Conservation (phyloP, 306 rosid species). For the Castanopsis chinensis region DNA sequence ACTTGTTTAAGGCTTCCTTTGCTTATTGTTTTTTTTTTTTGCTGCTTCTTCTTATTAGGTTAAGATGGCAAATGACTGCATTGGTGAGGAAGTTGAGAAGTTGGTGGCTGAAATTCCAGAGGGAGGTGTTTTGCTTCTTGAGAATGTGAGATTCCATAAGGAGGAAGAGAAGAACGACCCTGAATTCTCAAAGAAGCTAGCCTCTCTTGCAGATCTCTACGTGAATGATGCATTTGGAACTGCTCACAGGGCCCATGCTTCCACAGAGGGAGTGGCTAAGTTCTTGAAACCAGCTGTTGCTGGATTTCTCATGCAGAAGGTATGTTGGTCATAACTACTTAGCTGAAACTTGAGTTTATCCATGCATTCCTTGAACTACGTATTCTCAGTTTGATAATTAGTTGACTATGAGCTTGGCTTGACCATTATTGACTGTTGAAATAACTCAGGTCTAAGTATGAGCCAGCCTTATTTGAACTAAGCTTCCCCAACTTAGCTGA, state of each 20-base stretch:
- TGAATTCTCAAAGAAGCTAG: constrained; percentile 83
- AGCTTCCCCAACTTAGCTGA: background rate
- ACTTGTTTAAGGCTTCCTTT: background rate
- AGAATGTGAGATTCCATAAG: constrained; percentile 87
- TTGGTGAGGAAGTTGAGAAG: constrained; percentile 85
- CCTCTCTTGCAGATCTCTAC: constrained; percentile 88
- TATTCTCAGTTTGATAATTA: background rate
- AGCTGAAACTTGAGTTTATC: background rate
- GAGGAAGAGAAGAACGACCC: constrained; percentile 99
- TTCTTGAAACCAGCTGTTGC: constrained; percentile 89
- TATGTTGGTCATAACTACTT: constrained; percentile 13
- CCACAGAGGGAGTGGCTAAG: constrained; percentile 90
- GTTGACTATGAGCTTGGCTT: background rate
- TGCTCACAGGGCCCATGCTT: constrained; percentile 97
- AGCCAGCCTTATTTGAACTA: background rate
- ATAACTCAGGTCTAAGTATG: background rate
- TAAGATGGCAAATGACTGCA: constrained; percentile 59
- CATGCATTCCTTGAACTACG: background rate
- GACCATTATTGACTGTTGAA: background rate
- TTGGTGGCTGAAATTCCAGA: constrained; percentile 71
- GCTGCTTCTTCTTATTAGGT: constrained; percentile 41
- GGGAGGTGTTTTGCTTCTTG: constrained; percentile 93
- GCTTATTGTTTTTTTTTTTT: background rate
- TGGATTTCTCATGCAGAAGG: constrained; percentile 97
- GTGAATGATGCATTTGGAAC: constrained; percentile 97